Percentiles rank a stretch among this genome's conserved stretches.
Conservation (phyloP, 768 basidiomycete genomes). For the Xerocomellus intermedius region DNA sequence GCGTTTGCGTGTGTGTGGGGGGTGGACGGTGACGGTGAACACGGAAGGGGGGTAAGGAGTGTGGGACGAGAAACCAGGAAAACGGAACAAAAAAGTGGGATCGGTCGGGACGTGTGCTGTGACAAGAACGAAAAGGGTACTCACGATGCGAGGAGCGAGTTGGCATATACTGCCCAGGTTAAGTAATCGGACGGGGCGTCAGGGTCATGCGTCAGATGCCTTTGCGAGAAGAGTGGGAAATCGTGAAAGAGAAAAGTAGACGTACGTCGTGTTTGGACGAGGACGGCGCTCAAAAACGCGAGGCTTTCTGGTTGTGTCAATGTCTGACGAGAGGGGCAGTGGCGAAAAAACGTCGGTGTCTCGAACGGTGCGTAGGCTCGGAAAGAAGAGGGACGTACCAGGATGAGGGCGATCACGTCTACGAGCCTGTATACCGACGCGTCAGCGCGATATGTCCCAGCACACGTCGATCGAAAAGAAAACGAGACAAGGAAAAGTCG, state of each 20-base stretch:
- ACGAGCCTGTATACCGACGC: conserved; percentile 12
- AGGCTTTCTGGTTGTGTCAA: conserved; percentile 18
- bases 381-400: conserved; percentile 12
- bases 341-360: neutral
- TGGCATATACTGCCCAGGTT: conserved; percentile 24
- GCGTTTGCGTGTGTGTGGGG: too few relatives aligned
- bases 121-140: neutral
- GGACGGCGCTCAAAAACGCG: conserved; percentile 19
- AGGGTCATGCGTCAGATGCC: too few relatives aligned
- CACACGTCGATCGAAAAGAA: neutral
- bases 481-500: neutral
- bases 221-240: neutral
- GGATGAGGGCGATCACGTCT: conserved; percentile 25
- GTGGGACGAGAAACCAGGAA: too few relatives aligned
- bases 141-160: conserved; percentile 30
- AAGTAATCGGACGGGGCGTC: too few relatives aligned
- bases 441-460: neutral
- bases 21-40: too few relatives aligned
- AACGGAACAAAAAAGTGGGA: neutral
- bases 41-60: neutral
- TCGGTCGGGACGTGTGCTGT: too few relatives aligned
- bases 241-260: neutral
- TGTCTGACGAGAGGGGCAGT: conserved; percentile 3
- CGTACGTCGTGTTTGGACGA: conserved; percentile 29
- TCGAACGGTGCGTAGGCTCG: neutral